These are phyloP conservation scores for Aspergillus sp. DNA, from an alignment of 2,329 filamentous ascomycete species.

Conservation along the genomic window DNA sequence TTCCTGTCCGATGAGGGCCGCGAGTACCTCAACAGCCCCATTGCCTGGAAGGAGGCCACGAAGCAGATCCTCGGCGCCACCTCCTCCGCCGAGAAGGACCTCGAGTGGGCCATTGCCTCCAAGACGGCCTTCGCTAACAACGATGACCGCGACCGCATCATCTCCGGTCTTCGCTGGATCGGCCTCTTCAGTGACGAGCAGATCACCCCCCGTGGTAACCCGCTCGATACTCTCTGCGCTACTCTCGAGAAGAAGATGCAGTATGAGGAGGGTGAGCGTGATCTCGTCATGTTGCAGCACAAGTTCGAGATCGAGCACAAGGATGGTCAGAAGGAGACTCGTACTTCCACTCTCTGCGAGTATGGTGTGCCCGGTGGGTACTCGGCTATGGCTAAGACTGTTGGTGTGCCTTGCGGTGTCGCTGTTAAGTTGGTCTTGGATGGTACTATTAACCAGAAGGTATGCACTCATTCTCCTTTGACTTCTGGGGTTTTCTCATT, in stretches of 20 bases:
- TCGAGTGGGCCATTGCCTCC: slow-evolving; percentile 70
- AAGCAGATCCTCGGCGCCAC: slow-evolving; percentile 71
- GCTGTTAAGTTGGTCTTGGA: slow-evolving; percentile 78
- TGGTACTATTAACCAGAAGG: slow-evolving; percentile 68
- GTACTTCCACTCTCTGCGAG: slow-evolving; percentile 78
- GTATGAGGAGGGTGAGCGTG: slow-evolving; percentile 78
- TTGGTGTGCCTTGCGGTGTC: slow-evolving; percentile 73
- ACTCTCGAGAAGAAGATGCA: slow-evolving; percentile 90
- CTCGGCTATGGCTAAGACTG: slow-evolving; percentile 79
- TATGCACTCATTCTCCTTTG: no score
- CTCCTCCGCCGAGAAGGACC: slow-evolving; percentile 67
- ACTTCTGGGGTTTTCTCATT: no score
- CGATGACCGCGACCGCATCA: slow-evolving; percentile 69
- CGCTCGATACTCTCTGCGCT: slow-evolving; percentile 87
- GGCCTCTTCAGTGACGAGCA: slow-evolving; percentile 67
- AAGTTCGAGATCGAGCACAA: slow-evolving; percentile 79
- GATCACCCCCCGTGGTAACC: slow-evolving; percentile 73
- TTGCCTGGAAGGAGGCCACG: slow-evolving; percentile 83
- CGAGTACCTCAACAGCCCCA: slow-evolving; percentile 65
- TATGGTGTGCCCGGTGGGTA: slow-evolving; percentile 80
- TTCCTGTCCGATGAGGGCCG: slow-evolving; percentile 75
- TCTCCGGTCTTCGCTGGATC: slow-evolving; percentile 72
- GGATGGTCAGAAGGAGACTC: slow-evolving; percentile 74
- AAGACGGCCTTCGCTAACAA: slow-evolving; percentile 72
- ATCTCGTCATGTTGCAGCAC: slow-evolving; percentile 69